Base-by-base conservation (phyloP, 306 rosid species). In the Bauhinia variegata region DNA sequence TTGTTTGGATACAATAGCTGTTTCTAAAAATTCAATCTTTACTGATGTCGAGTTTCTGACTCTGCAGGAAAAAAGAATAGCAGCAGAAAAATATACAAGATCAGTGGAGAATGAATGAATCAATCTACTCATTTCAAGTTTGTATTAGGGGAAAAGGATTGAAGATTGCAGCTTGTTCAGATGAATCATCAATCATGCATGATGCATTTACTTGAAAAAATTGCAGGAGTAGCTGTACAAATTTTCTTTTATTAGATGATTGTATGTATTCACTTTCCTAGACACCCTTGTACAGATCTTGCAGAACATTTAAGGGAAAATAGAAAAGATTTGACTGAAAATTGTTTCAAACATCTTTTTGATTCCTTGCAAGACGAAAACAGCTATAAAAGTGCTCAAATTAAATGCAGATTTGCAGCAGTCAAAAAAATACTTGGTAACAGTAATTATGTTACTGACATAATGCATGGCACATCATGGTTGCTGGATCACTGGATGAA, bases 31-130 rank as follows among this genome's bases (percentile, higher is more conserved):
- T 4, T 4, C 14, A 23, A 28, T 47, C 16, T 48, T 54, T 23
- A 10, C 31, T 12, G 1, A 11, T 60, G 32, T 53, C 32, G 3
- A 32, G 9, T 32, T 54, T 67, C 16, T 51, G 11, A 36, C 49
- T 39, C 51, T 13, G 72, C 86, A 86, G 84, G 79, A 57, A 83
- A 56, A 66, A 53, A 38, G 72, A 65, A 64, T 32, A 70, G 54
- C 36, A 77, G 23, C 48, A 70, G 78, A 66, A 61, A 54, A 38
- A 70, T 32, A 44, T 79, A 79, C 71, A n/a, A 74, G 67, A 72
- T 81, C 15, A 38, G 85, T 80, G 77, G 54, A 55, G 51, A 84
- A 53, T 33, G 59, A 44, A 73, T 17, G 67, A 72, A 70, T 66
- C 83, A 70, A 28, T 32, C 23, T 41, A 19, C 10, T n/a, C 4